phyloP scores from a whole-genome alignment of 139 green algal species.

The Volvox reticuliferus region DNA sequence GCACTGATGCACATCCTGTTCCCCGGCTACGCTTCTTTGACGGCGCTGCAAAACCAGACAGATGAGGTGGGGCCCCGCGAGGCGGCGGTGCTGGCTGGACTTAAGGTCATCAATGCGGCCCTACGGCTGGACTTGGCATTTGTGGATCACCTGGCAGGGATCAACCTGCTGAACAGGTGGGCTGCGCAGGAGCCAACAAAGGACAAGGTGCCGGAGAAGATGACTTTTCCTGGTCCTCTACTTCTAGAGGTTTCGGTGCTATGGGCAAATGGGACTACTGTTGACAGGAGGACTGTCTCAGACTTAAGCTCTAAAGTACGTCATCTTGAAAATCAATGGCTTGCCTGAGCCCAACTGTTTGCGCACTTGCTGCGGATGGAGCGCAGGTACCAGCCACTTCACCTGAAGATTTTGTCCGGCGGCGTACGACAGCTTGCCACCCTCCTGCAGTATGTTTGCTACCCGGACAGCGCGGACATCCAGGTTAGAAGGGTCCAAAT shows the following conservation, averaged over 20 bases:
- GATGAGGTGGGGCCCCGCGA: slow-evolving; percentile 45
- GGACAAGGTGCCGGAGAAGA: too few species aligned
- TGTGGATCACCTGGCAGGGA: background rate
- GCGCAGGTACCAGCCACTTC: slow-evolving; percentile 52
- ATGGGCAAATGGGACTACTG: too few species aligned
- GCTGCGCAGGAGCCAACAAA: background rate
- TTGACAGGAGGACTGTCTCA: too few species aligned
- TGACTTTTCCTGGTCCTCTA: too few species aligned
- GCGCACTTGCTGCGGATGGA: too few species aligned
- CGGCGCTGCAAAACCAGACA: slow-evolving; percentile 26
- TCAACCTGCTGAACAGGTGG: slow-evolving; percentile 33
- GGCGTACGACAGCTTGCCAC: slow-evolving; percentile 49
- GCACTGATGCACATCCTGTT: slow-evolving; percentile 62
- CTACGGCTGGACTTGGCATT: slow-evolving; percentile 62
- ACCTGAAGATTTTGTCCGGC: slow-evolving; percentile 42
- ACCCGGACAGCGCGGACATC: slow-evolving; percentile 67
- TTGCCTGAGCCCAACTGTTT: too few species aligned
- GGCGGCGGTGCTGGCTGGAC: slow-evolving; percentile 64
- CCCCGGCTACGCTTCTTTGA: slow-evolving; percentile 60
- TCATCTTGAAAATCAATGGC: too few species aligned
- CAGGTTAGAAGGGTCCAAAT: slow-evolving; percentile 49
- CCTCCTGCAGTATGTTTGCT: slow-evolving; percentile 80
- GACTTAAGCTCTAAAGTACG: too few species aligned
- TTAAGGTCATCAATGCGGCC: slow-evolving; percentile 69
- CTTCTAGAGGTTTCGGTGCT: too few species aligned